phyloP scores from a whole-genome alignment of 129 eudicot genomes.

The Lactuca sativa region DNA sequence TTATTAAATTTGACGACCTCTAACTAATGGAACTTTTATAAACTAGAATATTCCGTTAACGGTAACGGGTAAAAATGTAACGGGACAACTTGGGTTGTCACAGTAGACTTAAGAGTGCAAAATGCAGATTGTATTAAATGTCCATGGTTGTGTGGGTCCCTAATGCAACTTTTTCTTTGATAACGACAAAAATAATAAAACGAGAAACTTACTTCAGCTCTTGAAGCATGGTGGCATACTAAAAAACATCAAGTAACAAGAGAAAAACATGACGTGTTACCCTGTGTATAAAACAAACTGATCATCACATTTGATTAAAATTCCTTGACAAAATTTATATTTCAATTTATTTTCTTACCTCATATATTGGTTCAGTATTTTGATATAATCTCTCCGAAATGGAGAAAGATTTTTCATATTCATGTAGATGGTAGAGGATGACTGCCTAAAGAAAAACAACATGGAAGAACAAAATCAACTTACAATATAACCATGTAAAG shows the following conservation, averaged over 20 bases:
- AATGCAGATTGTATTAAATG: too few species aligned
- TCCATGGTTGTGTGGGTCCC: too few species aligned
- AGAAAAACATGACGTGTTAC: conserved; percentile 77
- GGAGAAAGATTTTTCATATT: conserved; percentile 66
- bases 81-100: too few species aligned
- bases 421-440: conserved; percentile 69
- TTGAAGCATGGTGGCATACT: conserved; percentile 58
- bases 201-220: conserved; percentile 68
- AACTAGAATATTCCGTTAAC: too few species aligned
- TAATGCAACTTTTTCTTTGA: too few species aligned
- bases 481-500: neutral
- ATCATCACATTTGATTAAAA: conserved; percentile 1
- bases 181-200: neutral
- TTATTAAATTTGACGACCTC: too few species aligned
- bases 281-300: conserved; percentile 43
- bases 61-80: too few species aligned
- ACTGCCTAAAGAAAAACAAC: conserved; percentile 59
- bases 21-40: too few species aligned
- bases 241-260: conserved; percentile 80
- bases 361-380: conserved; percentile 84
- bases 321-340: neutral
- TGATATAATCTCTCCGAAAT: conserved; percentile 69
- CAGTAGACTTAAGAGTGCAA: too few species aligned
- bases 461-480: conserved; percentile 10
- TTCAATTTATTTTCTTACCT: conserved; percentile 40